Evolutionary conservation across 345 rosid species (phyloP), one percentile per base, ranked within the genome.

Genomic region (Ceriops zippeliana): DNA sequence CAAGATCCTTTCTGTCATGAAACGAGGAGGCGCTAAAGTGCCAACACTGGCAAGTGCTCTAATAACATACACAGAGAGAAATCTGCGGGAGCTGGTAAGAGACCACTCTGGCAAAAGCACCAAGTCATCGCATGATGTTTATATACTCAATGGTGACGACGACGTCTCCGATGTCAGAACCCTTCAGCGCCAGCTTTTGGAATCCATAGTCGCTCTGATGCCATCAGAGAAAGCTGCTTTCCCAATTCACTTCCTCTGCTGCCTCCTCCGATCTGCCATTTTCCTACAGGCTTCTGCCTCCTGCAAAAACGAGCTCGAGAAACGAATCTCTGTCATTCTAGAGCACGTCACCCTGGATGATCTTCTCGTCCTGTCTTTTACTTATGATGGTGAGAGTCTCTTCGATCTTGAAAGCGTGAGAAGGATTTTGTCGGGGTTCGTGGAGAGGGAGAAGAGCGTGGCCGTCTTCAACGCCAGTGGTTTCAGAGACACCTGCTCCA

Each of bases 351-450:
- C 84, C 0, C 91, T 90, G 0, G 95, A 86, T 35, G 93, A 95
- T 79, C 96, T 95, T 3, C 79, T 95, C 52, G 85, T 91, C 7
- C 65, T 91, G 52, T 89, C 99, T 1, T 87, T 86, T 70, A 85
- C 90, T n/a, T 91, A 88, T 63, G 96, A 91, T 54, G 99, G 99
- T 0, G 96, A 91, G 78, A 75, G 83, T 56, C 82, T 95, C 8
- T 66, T 87, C 19, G 99, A 89, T 71, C 78, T 95, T 19, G 99
- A 95, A 24, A 88, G 96, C 27, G 88, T 95, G 62, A 86, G 96
- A 77, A 72, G 80, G 84, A 88, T 91, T 70, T 73, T 95, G n/a
- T 84, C 89, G 0, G 78, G 76, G 0, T 91, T 88, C 72, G 87
- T 87, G 19, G 99, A 95, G 70, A 95, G 87, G 64, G 97, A 95